Percentiles rank a stretch among this genome's conserved stretches.
Evolutionary conservation across 306 rosid genomes (phyloP).

Genomic region (Pueraria montana): DNA sequence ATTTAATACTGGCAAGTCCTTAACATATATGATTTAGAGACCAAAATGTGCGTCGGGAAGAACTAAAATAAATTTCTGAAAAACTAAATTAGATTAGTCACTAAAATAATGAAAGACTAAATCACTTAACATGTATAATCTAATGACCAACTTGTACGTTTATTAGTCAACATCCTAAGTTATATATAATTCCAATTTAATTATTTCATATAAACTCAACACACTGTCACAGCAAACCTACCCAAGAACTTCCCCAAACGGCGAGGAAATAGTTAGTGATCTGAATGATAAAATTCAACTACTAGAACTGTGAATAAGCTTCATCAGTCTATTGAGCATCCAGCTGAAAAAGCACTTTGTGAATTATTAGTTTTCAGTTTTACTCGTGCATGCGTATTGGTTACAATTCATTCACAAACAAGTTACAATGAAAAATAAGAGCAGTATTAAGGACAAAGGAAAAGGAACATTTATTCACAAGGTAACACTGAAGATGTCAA

Average conservation of each 20-base stretch:
- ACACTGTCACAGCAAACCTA: too few relatives aligned
- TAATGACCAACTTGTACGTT: neutral
- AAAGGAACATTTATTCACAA: conserved; percentile 46
- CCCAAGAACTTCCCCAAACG: too few relatives aligned
- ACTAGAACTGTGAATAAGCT: neutral
- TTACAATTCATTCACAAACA: conserved; percentile 39
- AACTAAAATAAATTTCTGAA: too few relatives aligned
- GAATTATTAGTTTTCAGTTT: conserved; percentile 15
- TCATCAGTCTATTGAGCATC: conserved; percentile 17
- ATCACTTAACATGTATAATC: neutral
- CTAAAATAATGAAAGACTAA: neutral
- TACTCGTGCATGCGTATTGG: neutral
- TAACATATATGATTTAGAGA: neutral
- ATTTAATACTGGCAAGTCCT: too few relatives aligned
- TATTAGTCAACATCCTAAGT: neutral
- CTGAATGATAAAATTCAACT: conserved; percentile 25
- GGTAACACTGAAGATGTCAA: conserved; percentile 35
- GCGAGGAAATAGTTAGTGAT: too few relatives aligned
- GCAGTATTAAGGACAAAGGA: conserved; percentile 12
- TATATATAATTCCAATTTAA: neutral
- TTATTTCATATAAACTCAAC: neutral
- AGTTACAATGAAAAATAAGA: neutral
- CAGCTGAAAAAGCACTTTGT: neutral
- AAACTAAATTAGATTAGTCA: too few relatives aligned
- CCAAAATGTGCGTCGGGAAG: neutral